These are phyloP conservation scores for Posidonia oceanica DNA, from an alignment of 116 monocot species.

Conservation along the genomic window DNA sequence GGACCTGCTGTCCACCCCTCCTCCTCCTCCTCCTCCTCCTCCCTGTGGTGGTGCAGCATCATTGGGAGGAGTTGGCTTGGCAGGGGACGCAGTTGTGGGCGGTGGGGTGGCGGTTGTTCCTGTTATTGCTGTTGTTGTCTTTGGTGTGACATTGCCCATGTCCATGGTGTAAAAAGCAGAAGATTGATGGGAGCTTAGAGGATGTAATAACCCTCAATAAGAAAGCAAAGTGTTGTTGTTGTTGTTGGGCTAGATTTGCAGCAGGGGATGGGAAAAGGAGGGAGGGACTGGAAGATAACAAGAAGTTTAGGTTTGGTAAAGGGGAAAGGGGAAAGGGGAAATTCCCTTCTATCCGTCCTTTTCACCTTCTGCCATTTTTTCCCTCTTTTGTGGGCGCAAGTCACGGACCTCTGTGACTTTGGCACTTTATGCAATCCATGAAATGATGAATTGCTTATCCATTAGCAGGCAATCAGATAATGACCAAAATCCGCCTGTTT, in stretches of 20 bases:
- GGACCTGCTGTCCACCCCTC: not conserved
- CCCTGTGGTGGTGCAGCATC: not conserved
- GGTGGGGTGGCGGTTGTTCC: not conserved
- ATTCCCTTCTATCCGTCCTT: too few relatives aligned
- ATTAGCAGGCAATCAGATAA: too few relatives aligned
- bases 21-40: not conserved
- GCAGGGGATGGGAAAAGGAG: too few relatives aligned
- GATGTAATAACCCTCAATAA: not conserved
- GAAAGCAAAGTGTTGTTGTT: not conserved
- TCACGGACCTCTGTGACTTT: too few relatives aligned
- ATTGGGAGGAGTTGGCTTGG: not conserved
- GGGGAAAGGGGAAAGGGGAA: not conserved
- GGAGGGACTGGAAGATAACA: too few relatives aligned
- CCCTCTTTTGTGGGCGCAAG: too few relatives aligned
- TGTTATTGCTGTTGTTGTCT: not conserved
- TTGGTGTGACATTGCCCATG: conserved; percentile 3
- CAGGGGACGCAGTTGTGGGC: not conserved
- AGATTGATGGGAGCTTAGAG: not conserved
- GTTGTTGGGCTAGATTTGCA: not conserved
- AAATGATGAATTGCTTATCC: too few relatives aligned
- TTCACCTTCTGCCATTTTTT: too few relatives aligned
- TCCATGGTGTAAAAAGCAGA: not conserved
- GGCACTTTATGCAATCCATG: too few relatives aligned
- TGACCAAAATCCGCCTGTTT: too few relatives aligned
- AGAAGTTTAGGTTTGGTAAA: conserved; percentile 7